Evolutionary conservation across 1,284 basidiomycete species (phyloP), one percentile per base, ranked within the genome.

Genomic region (Blastosporella zonata): DNA sequence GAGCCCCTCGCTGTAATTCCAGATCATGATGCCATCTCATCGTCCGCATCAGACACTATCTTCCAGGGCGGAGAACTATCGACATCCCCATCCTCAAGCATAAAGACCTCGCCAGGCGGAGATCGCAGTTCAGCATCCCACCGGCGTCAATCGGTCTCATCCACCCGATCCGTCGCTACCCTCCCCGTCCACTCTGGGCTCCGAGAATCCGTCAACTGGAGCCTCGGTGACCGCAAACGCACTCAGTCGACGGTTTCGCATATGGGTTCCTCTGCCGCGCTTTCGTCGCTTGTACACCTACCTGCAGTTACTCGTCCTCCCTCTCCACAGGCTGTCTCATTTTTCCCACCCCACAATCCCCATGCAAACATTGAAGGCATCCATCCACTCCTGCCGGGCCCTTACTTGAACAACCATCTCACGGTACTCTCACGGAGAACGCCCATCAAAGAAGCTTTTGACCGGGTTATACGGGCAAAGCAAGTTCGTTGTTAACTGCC

Each of bases 381-480:
- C 7, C 87, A 89, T 58, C 77, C 82, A 1, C 67, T 87, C 17
- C 68, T 89, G 10, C 87, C 87, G 0, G 74, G 77, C 7, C 85
- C 85, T 36, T 87, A 87, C 61, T 63, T 85, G 52, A 77, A 71
- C 54, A 77, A 82, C 46, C 87, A 90, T 54, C 69, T 87, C 61
- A 84, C 82, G 17, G 75, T 85, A 43, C 67, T 87, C 23, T 69
- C 74, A 21, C 74, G 80, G 62, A 74, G 81, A 42, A 80, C 76
- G 46, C 84, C 87, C 17, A 68, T 89, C 43, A 71, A 76, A 57
- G 86, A 87, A 61, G 79, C 82, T 20, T 82, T 81, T 59, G 84
- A 86, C 50, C 75, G 84, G 45, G 81, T 87, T 31, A 71, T 76
- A 54, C 67, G 71, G 46, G 86, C 81, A 21, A 84, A 79, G 69